Conservation (phyloP, 331 rosid genomes). For the Phaseolus coccineus region DNA sequence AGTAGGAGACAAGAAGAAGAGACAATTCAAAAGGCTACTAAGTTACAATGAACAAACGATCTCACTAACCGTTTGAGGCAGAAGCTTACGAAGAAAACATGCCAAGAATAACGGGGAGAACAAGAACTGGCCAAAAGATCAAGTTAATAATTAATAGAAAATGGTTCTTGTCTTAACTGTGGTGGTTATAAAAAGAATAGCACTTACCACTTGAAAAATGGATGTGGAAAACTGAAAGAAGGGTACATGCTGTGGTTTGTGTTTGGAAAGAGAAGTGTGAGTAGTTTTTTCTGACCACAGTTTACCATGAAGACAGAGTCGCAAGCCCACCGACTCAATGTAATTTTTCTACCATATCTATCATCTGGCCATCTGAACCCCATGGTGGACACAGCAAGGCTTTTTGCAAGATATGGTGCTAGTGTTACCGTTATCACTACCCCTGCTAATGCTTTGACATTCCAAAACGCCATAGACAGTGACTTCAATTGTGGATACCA, state of each 20-base stretch:
- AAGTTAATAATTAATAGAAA: background rate
- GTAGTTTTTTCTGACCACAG: background rate
- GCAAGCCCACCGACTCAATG: background rate
- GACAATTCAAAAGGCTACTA: background rate
- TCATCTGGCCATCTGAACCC: slow-evolving; percentile 55
- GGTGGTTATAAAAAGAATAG: background rate
- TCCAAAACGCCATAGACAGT: slow-evolving; percentile 42
- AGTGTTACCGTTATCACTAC: slow-evolving; percentile 51
- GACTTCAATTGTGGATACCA: slow-evolving; percentile 26
- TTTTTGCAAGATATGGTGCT: slow-evolving; percentile 49
- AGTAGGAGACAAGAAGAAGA: background rate
- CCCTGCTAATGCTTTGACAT: slow-evolving; percentile 44
- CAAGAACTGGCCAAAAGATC: background rate
- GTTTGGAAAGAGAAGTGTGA: background rate
- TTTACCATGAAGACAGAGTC: slow-evolving; percentile 4
- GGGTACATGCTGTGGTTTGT: background rate
- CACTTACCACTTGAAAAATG: background rate
- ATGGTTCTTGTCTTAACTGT: background rate
- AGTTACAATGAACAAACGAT: background rate
- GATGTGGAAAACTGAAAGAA: background rate
- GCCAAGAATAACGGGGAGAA: background rate
- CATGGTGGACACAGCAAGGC: slow-evolving; percentile 51
- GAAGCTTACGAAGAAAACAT: background rate
- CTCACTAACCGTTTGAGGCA: background rate
- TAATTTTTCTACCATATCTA: slow-evolving; percentile 51